Base-by-base conservation (phyloP, 768 basidiomycete genomes). In the Sporobolomyces phaffii region DNA sequence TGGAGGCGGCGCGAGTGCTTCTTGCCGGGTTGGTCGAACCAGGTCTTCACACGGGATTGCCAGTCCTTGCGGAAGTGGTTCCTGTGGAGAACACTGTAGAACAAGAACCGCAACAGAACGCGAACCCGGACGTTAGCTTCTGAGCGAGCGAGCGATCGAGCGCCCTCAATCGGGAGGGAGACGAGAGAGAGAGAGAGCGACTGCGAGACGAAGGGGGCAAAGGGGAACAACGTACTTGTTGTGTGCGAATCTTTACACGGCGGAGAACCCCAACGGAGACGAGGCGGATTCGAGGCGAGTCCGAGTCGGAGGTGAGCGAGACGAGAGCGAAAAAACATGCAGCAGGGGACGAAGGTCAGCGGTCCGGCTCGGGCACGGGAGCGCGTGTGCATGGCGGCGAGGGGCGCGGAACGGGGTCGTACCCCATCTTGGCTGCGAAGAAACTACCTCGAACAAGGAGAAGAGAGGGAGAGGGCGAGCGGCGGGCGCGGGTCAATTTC, bases 11-110 rank as follows among this genome's bases (percentile, higher is more conserved):
- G 85, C 79, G 90, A 89, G 79, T 92, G 88, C 82, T 98, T 98
- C 78, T 90, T 89, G 53, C 93, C 94, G 63, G 96, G 91, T 81
- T 99, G 96, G 83, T 98, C 89, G 79, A 98, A 98, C 93, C 93
- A 92, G 77, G 91, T 94, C 80, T 87, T 87, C 75, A 94, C 91
- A 73, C 76, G 75, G 60, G 75, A 62, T 80, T 98, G 94, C 93
- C 93, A 98, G 80, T 98, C 93, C 86, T 98, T 98, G 83, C 86
- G 90, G 85, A 92, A 92, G 79, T 96, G 91, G 81, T 92, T 92
- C 75, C 80, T 84, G 81, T 86, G 91, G 80, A 94, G 89, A 82
- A 89, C 87, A 84, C 89, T 89, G 81, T 88, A 88, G 81, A 86
- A 83, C 33, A n/a, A n/a, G n/a, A n/a, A n/a, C n/a, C n/a, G n/a